These are phyloP conservation scores for Trypanosoma scelopori DNA, from an alignment of 208 protist genomes.

Conservation along the genomic window DNA sequence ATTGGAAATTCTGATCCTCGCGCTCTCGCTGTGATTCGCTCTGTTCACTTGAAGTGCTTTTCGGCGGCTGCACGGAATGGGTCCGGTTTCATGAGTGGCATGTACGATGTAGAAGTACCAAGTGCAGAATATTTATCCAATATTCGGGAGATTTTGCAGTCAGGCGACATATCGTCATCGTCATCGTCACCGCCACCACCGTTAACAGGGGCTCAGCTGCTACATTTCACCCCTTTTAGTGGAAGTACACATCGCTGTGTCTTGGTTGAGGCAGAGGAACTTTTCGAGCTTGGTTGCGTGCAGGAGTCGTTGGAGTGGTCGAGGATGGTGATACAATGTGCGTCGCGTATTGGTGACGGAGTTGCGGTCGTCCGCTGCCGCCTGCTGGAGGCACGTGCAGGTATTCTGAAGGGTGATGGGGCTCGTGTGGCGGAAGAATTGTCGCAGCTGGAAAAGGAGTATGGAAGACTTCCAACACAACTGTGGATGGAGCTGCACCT, in stretches of 20 bases:
- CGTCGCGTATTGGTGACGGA: slow-evolving; percentile 21
- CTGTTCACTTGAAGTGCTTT: slow-evolving; percentile 24
- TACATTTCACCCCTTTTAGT: slow-evolving; percentile 26
- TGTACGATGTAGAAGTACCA: slow-evolving; percentile 20
- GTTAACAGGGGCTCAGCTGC: background rate
- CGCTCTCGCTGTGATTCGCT: slow-evolving; percentile 32
- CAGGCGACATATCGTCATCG: background rate
- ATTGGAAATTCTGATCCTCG: slow-evolving; percentile 37
- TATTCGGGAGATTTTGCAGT: slow-evolving; percentile 29
- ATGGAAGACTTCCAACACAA: slow-evolving; percentile 9
- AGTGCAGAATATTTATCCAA: slow-evolving; percentile 25
- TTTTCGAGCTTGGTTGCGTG: slow-evolving; percentile 35
- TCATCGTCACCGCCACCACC: background rate
- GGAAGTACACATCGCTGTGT: slow-evolving; percentile 41
- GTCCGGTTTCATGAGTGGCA: slow-evolving; percentile 18
- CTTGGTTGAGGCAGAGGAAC: slow-evolving; percentile 47
- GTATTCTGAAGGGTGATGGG: slow-evolving; percentile 28
- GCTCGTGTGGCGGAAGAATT: slow-evolving; percentile 5
- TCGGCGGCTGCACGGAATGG: slow-evolving; percentile 37
- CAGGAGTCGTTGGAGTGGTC: slow-evolving; percentile 40
- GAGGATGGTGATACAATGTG: slow-evolving; percentile 30
- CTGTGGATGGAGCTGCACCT: slow-evolving; percentile 28
- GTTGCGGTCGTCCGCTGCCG: slow-evolving; percentile 22
- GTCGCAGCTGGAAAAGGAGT: background rate
- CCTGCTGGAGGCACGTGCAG: slow-evolving; percentile 29